Conservation (phyloP, 345 rosid genomes). For the Citrus glauca region DNA sequence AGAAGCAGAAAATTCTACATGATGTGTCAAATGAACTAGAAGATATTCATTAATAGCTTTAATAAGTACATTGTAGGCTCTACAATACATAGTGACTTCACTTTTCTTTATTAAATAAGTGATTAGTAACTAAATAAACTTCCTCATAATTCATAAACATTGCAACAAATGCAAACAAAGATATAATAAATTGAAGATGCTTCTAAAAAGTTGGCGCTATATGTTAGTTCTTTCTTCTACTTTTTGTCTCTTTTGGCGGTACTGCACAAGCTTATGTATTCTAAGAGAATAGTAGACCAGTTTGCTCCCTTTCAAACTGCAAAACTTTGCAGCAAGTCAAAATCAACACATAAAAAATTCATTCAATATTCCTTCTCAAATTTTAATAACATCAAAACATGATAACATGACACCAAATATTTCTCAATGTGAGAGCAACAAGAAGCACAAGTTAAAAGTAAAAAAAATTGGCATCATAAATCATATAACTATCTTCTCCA, state of each 20-base stretch:
- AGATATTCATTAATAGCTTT: background rate
- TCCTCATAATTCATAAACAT: background rate
- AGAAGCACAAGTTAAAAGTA: background rate
- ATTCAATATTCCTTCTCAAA: background rate
- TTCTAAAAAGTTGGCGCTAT: background rate
- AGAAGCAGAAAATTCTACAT: background rate
- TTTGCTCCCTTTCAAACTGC: background rate
- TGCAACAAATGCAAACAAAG: background rate
- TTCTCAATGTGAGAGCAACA: background rate
- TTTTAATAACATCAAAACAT: background rate
- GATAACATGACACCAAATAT: background rate
- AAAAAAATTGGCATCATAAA: background rate
- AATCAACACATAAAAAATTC: background rate
- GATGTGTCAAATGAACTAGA: background rate
- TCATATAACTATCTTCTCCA: background rate
- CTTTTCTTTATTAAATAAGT: background rate
- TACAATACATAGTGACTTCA: background rate
- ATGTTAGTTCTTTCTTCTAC: background rate
- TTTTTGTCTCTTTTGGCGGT: background rate
- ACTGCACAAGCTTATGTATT: background rate
- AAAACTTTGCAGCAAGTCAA: background rate
- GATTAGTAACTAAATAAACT: background rate
- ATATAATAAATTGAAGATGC: background rate
- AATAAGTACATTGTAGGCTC: background rate
- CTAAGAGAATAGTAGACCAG: background rate